Base-by-base conservation (phyloP, 257 asterid genomes). In the Echites panduratus region DNA sequence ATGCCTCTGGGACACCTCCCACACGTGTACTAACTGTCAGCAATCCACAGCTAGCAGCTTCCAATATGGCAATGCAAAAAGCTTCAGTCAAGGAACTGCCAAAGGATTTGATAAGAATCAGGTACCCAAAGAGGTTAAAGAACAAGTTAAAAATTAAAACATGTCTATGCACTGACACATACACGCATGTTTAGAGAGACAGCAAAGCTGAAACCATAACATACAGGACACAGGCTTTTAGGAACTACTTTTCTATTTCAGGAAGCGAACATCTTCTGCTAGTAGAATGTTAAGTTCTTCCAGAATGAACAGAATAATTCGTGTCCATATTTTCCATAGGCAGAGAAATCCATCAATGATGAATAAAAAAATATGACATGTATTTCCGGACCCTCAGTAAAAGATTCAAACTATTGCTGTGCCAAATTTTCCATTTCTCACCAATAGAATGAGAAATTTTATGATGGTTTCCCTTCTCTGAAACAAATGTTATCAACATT, bases 1-100 rank as follows among this genome's bases (percentile, higher is more conserved):
- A 71, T 95, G 81, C 99, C 98, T 95, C 98, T 62, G 98, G 99
- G 80, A 95, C 99, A 72, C 99, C 99, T 78, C 99, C 98, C 35
- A 95, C 99, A 41, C 96, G 94, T 76, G 99, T 95, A 76, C 97
- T 92, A 89, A 95, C 99, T 67, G 99, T 92, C 86, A 95, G 76
- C 82, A 95, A 79, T 80, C 99, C 99, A 79, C 98, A 92, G 81
- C 96, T 95, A 79, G 98, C 97, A 76, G 98, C 99, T 83, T 95
- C 99, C 83, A 95, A 75, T 81, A 92, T 91, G 76, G 97, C 98
- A 76, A 93, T 93, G 82, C 98, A 93, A 80, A 93, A 93, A 72
- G 98, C 98, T 84, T 95, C 99, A 67, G 97, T 95, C 77, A 95
- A 88, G 53, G 99, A 95, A 82, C 98, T 95, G 89, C 57, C 72